Evolutionary conservation across 768 basidiomycete genomes (phyloP).

Genomic region (Dendrothele bispora): DNA sequence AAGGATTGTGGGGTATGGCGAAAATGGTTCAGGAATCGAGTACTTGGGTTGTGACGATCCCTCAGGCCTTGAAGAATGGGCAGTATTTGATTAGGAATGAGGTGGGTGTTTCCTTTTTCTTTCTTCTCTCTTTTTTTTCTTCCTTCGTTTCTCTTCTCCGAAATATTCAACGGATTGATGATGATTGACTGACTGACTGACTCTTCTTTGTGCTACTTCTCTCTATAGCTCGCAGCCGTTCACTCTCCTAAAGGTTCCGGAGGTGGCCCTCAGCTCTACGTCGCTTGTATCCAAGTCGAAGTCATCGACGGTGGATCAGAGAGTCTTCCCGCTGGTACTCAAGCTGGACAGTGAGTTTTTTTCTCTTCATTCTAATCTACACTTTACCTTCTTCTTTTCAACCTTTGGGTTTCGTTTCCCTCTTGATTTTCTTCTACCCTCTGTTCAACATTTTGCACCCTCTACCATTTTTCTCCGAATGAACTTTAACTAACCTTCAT

Average conservation of each 20-base stretch:
- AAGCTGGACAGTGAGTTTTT: conserved; percentile 14
- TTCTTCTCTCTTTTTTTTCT: neutral
- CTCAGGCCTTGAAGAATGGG: conserved; percentile 3
- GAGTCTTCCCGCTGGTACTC: conserved; percentile 15
- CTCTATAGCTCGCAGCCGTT: conserved; percentile 3
- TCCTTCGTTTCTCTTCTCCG: neutral
- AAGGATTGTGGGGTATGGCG: conserved; percentile 13
- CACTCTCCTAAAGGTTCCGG: conserved; percentile 1
- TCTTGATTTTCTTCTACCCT: no score
- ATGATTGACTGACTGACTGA: no score
- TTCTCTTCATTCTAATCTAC: neutral
- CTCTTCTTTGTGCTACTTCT: no score
- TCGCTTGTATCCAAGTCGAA: conserved; percentile 19
- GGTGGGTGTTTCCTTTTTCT: neutral
- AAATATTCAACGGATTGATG: no score
- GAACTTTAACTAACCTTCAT: neutral
- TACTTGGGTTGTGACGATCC: conserved; percentile 3
- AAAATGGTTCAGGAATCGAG: neutral
- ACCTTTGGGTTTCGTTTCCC: no score
- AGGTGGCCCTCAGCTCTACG: conserved; percentile 5
- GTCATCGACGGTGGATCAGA: conserved; percentile 14
- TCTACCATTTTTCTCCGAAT: neutral
- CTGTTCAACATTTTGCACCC: no score
- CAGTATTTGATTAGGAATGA: conserved; percentile 6
- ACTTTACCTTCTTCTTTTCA: neutral